Conservation (phyloP, 768 basidiomycete genomes). For the Pilatotrama ljubarskyi region DNA sequence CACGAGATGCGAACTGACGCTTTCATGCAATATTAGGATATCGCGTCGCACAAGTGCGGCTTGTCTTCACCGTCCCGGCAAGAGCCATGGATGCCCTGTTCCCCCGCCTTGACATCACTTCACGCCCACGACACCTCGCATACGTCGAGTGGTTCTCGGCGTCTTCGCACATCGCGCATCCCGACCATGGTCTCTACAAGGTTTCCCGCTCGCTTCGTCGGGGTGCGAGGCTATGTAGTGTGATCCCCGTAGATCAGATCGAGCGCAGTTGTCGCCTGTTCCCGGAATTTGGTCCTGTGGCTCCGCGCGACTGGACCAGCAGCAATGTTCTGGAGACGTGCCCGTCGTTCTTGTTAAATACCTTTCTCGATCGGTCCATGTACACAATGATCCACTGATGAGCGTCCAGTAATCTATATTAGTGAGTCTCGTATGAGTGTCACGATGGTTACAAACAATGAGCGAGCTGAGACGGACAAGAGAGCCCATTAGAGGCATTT, state of each 20-base stretch:
- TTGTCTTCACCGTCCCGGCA: constrained; percentile 30
- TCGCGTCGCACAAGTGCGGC: constrained; percentile 31
- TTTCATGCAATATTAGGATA: constrained; percentile 4
- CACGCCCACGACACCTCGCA: constrained; percentile 24
- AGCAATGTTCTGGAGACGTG: constrained; percentile 14
- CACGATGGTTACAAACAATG: not conserved
- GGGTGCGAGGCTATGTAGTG: constrained; percentile 8
- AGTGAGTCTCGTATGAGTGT: not conserved
- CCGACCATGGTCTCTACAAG: constrained; percentile 29
- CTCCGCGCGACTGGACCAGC: constrained; percentile 9
- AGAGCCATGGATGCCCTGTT: constrained; percentile 1
- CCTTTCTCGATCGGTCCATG: constrained; percentile 10
- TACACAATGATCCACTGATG: not conserved
- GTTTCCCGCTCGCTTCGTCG: constrained; percentile 16
- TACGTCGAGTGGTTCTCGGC: constrained; percentile 35
- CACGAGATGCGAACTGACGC: not conserved
- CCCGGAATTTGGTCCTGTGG: constrained; percentile 9
- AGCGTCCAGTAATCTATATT: not conserved
- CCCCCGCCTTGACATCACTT: not conserved
- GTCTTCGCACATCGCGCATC: constrained; percentile 21
- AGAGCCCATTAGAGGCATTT: not conserved
- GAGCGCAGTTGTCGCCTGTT: constrained; percentile 10
- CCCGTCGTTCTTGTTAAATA: constrained; percentile 10
- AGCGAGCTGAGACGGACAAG: not conserved
- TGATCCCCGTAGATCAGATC: constrained; percentile 9